Evolutionary conservation across 306 rosid species (phyloP).

Genomic region (Lathyrus aphaca): DNA sequence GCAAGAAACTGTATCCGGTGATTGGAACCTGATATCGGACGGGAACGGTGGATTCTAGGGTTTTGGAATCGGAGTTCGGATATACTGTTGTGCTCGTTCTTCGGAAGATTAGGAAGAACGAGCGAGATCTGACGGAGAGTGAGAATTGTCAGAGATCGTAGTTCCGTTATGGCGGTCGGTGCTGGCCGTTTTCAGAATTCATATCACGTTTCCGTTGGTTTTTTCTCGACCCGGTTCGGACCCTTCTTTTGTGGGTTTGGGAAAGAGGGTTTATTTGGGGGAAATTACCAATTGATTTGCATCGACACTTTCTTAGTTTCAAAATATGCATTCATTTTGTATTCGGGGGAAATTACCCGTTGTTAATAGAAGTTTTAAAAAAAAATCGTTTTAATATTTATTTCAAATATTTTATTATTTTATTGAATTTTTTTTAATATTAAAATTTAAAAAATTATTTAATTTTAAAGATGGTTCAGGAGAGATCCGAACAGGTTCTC

Average conservation of each 20-base stretch:
- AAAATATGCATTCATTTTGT: too few species aligned
- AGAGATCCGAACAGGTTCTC: too few species aligned
- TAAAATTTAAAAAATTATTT: too few species aligned
- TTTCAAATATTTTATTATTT: too few species aligned
- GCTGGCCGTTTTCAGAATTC: constrained; percentile 16
- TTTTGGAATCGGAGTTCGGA: constrained; percentile 18
- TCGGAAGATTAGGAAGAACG: neutral
- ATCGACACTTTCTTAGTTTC: too few species aligned
- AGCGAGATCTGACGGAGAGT: constrained; percentile 27
- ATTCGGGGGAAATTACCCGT: too few species aligned
- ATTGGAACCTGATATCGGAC: constrained; percentile 26
- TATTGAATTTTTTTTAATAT: too few species aligned
- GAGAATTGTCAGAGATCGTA: constrained; percentile 22
- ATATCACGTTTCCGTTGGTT: neutral
- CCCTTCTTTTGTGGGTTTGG: constrained; percentile 18
- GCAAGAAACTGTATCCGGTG: constrained; percentile 6
- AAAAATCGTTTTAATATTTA: too few species aligned
- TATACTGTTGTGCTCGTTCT: neutral
- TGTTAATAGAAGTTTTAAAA: too few species aligned
- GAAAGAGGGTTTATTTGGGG: neutral
- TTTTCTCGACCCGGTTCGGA: constrained; percentile 17
- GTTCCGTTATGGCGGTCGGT: constrained; percentile 22
- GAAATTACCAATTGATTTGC: too few species aligned
- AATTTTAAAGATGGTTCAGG: too few species aligned
- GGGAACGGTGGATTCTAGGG: constrained; percentile 32